Evolutionary conservation across 768 basidiomycete species (phyloP).

Genomic region (Psilocybe azurescens): DNA sequence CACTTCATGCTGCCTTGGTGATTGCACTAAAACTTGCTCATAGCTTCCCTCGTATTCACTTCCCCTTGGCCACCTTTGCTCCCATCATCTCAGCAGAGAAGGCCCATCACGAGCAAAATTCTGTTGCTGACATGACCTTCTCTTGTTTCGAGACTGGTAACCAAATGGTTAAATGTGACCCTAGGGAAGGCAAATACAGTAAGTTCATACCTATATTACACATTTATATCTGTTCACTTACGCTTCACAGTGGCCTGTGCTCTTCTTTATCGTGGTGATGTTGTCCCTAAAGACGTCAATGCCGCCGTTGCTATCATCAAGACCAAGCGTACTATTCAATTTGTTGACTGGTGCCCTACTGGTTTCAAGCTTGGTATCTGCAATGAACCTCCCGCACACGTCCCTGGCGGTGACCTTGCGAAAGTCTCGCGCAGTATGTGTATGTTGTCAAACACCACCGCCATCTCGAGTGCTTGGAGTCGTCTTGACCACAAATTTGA

Average conservation of each 20-base stretch:
- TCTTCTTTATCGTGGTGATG: conserved; percentile 93
- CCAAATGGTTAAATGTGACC: conserved; percentile 97
- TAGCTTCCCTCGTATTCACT: conserved; percentile 97
- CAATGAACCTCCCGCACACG: conserved; percentile 91
- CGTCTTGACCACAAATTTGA: conserved; percentile 98
- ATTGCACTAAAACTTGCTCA: conserved; percentile 15
- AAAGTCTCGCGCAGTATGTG: conserved; percentile 94
- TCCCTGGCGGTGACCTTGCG: conserved; percentile 95
- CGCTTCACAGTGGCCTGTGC: conserved; percentile 80
- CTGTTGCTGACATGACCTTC: conserved; percentile 98
- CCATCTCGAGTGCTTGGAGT: conserved; percentile 94
- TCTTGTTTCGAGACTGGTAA: conserved; percentile 96
- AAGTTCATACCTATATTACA: conserved; percentile 31
- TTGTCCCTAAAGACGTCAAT: conserved; percentile 95
- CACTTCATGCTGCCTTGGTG: background rate
- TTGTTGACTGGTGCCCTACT: conserved; percentile 98
- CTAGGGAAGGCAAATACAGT: conserved; percentile 99
- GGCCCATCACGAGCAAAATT: conserved; percentile 96
- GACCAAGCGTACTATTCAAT: conserved; percentile 97
- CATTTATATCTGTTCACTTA: conserved; percentile 14
- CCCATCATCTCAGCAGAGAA: conserved; percentile 96
- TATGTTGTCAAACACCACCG: conserved; percentile 95
- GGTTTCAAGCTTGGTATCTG: conserved; percentile 99
- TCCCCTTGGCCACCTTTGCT: conserved; percentile 96
- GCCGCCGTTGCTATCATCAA: conserved; percentile 93